Conservation (phyloP, 768 basidiomycete genomes). For the Russula griseocarnosa region DNA sequence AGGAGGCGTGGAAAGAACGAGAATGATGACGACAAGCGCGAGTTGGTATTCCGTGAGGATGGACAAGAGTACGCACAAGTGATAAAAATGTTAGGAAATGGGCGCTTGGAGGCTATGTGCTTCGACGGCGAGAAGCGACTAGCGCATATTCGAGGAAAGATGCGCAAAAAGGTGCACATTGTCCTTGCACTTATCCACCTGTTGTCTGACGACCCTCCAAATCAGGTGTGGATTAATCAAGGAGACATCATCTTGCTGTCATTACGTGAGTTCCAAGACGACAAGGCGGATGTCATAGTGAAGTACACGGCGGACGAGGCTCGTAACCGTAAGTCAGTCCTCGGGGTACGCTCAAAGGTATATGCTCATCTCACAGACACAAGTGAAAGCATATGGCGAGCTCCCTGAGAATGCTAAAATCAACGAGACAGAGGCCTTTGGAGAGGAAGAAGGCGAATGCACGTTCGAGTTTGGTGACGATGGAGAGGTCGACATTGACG, state of each 20-base stretch:
- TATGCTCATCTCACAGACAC: not conserved
- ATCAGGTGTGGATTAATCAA: slow-evolving; percentile 97
- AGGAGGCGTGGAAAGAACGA: slow-evolving; percentile 99
- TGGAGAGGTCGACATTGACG: slow-evolving; percentile 85
- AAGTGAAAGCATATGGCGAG: slow-evolving; percentile 97
- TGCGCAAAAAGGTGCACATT: slow-evolving; percentile 90
- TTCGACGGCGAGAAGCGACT: slow-evolving; percentile 98
- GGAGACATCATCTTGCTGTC: slow-evolving; percentile 95
- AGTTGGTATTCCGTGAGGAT: slow-evolving; percentile 97
- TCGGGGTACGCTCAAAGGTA: slow-evolving; percentile 3
- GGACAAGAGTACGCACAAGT: slow-evolving; percentile 99
- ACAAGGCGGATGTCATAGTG: slow-evolving; percentile 98
- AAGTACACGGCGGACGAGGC: slow-evolving; percentile 98
- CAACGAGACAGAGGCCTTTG: slow-evolving; percentile 93
- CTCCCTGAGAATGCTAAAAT: slow-evolving; percentile 95
- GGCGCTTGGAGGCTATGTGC: slow-evolving; percentile 91
- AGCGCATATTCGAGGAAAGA: slow-evolving; percentile 97
- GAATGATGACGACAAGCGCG: slow-evolving; percentile 98
- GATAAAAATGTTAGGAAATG: slow-evolving; percentile 97
- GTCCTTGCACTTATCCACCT: not conserved
- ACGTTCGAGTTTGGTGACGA: slow-evolving; percentile 89
- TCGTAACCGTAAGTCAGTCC: slow-evolving; percentile 53
- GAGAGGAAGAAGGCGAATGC: slow-evolving; percentile 86
- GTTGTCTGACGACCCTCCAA: not conserved
- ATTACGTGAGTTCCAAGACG: slow-evolving; percentile 97